A percentile compares a stretch with the other conserved stretches of the same genome.
Conservation (phyloP, 2,329 filamentous ascomycete genomes). For the Alternaria sp. region DNA sequence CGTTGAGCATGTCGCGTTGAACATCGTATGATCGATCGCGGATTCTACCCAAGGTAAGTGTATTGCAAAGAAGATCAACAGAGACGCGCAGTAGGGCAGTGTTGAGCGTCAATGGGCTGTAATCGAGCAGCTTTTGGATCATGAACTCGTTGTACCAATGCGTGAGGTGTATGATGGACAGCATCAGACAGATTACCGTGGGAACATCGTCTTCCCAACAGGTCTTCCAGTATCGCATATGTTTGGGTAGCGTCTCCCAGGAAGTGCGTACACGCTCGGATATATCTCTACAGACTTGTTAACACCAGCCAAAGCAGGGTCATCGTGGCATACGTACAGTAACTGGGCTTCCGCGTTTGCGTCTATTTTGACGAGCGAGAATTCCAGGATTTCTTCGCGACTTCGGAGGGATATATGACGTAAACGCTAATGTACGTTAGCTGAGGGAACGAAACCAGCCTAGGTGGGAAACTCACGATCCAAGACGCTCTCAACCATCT, state of each 20-base stretch:
- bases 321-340: constrained; percentile 10
- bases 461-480: constrained; percentile 20
- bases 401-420: constrained; percentile 32
- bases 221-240: constrained; percentile 38
- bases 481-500: constrained; percentile 36
- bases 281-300: constrained; percentile 27
- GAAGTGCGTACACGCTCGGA: constrained; percentile 34
- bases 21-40: constrained; percentile 43
- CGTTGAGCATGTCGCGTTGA: constrained; percentile 39
- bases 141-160: constrained; percentile 48
- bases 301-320: background rate
- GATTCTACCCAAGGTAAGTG: constrained; percentile 34
- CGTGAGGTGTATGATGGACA: constrained; percentile 40
- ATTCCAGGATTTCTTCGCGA: constrained; percentile 45
- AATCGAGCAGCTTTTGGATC: constrained; percentile 42
- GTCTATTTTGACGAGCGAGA: constrained; percentile 31
- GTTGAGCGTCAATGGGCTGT: constrained; percentile 32
- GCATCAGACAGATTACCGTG: constrained; percentile 41
- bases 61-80: constrained; percentile 36
- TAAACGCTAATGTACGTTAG: constrained; percentile 21
- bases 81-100: constrained; percentile 32
- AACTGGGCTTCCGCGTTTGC: constrained; percentile 27
- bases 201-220: constrained; percentile 39
- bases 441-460: background rate
- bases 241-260: constrained; percentile 36